Base-by-base conservation (phyloP, 2,329 filamentous ascomycete genomes). In the Aspergillus novoparasiticus region DNA sequence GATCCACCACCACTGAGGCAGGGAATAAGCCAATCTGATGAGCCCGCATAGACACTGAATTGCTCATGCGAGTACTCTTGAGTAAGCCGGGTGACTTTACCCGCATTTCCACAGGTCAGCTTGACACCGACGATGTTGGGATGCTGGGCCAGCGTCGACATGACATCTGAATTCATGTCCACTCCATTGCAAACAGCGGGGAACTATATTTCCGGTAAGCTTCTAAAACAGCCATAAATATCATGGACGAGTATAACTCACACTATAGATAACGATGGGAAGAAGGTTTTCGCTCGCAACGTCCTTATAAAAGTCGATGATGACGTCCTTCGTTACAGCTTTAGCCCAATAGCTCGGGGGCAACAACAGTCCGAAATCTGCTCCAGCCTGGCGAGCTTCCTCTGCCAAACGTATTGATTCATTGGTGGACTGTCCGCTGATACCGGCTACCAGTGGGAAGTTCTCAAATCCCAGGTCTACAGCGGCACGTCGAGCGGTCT, bases 191-290 rank as follows among this genome's bases (percentile, higher is more conserved):
- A 75, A 11, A 78, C 72, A 2, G 16, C 39, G 3, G 39, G 39
- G 8, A 41, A 41, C 39, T 41, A 3, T 41, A 8, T n/a, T 6
- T 9, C 12, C 6, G 8, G 16, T 41, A 19, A 41, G 16, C 16
- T n/a, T 41, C 39, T 19, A 2, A 19, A 9, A 4, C 19, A 19
- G 3, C 16, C 8, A 1, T n/a, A 3, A 2, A 10, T n/a, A 41
- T n/a, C 10, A 1, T n/a, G 1, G 6, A 4, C 1, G 0, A 3
- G 1, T 11, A 70, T 74, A 69, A 71, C 50, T 75, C 70, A 64
- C 82, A 63, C 82, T 83, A 70, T 83, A 83, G 28, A 83, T 77
- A 1, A 83, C 66, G 6, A 83, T 70, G 2, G 80, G 80, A 11
- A 83, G 72, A 0, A 68, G 68, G 26, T 70, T 76, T 2, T 68